Evolutionary conservation across 371 early-diverging fungal genomes (phyloP), one percentile per base, ranked within the genome.

Genomic region (Globomyces sp.): DNA sequence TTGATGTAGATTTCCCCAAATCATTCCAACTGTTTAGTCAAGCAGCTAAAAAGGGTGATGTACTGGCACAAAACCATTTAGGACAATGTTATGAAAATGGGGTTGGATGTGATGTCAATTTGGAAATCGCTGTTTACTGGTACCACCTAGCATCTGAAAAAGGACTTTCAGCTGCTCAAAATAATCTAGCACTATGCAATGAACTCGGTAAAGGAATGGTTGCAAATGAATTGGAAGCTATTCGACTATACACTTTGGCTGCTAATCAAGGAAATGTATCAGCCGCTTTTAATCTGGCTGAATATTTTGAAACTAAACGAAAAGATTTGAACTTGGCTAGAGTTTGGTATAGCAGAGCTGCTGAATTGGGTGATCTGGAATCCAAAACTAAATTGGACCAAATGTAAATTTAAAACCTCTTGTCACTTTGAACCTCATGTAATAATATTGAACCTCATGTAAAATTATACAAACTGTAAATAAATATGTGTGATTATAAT

Each of bases 1-100:
- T 67, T 9, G 64, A 67, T 6, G 45, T 66, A 11, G 40, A 60
- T 24, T 34, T 34, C 41, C 36, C 42, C 34, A 37, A 46, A 8
- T 44, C 67, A 46, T 49, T 55, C 45, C n/a, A 62, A 10, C 47
- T 65, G 58, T 67, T 53, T 34, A 36, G 39, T 24, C 43, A 48
- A 40, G 4, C n/a, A 37, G 64, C 64, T 3, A n/a, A 49, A 24
- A 9, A 8, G 8, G 50, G 50, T 3, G 9, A 51, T 36, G 9
- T 36, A 39, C 9, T 36, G 1, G 10, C 64, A 6, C 64, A 64
- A 40, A 48, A 51, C 41, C 44, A 52, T 53, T 37, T 64, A 37
- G 64, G 64, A 5, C 64, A 51, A 53, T 64, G 57, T 34, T 66
- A 66, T 36, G 4, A 66, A 36, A 6, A 41, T 11, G 67, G 67